Conservation (phyloP, 345 rosid species). For the Orychophragmus violaceus region DNA sequence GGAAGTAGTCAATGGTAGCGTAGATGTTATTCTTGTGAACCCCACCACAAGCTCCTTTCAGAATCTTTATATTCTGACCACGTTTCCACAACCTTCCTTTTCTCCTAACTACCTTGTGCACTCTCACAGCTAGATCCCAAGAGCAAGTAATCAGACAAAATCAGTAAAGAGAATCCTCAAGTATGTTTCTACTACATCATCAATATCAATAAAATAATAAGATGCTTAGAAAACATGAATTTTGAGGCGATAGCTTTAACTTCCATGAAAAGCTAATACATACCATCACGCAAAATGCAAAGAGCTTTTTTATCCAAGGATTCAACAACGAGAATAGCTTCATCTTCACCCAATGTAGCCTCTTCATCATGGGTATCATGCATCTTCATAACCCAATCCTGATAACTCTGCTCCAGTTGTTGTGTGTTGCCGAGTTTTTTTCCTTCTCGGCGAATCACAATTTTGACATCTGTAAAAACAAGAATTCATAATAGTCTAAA, state of each 20-base stretch:
- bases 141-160: conserved; percentile 7
- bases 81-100: conserved; percentile 44
- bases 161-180: background rate
- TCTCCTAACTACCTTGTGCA: conserved; percentile 42
- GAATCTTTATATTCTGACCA: conserved; percentile 59
- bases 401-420: conserved; percentile 53
- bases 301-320: conserved; percentile 45
- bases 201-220: background rate
- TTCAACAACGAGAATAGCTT: conserved; percentile 35
- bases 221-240: background rate
- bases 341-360: conserved; percentile 49
- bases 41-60: conserved; percentile 59
- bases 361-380: conserved; percentile 61
- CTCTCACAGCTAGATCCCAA: conserved; percentile 51
- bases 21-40: conserved; percentile 40
- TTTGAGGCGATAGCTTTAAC: background rate
- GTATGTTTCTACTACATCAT: background rate
- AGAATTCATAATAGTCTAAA: background rate
- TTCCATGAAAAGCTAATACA: conserved; percentile 8
- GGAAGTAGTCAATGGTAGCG: conserved; percentile 59
- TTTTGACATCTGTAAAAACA: conserved; percentile 34
- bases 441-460: conserved; percentile 37
- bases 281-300: conserved; percentile 57
- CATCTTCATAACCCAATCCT: conserved; percentile 64
- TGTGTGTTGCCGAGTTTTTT: conserved; percentile 31